phyloP scores from a whole-genome alignment of 352 stramenopile species.

The Pythium diclinum region DNA sequence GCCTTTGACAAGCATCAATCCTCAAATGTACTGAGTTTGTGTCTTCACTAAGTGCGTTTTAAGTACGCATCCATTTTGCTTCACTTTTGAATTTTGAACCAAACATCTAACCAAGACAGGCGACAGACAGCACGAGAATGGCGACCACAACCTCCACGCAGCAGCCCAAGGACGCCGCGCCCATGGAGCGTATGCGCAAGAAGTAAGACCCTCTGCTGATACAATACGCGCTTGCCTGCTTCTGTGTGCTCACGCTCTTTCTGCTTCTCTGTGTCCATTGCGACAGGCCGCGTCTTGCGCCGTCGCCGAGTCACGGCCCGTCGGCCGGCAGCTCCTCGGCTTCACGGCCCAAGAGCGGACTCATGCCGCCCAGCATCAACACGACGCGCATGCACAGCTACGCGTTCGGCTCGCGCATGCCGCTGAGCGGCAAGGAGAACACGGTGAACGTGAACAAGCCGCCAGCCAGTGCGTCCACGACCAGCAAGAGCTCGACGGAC shows the following conservation, averaged over 20 bases:
- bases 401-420: slow-evolving; percentile 23
- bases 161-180: slow-evolving; percentile 2
- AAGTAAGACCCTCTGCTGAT: slow-evolving; percentile 7
- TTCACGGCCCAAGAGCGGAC: slow-evolving; percentile 18
- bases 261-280: not conserved
- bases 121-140: slow-evolving; percentile 5
- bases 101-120: not conserved
- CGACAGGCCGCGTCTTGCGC: slow-evolving; percentile 18
- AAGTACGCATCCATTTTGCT: slow-evolving; percentile 10
- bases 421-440: slow-evolving; percentile 24
- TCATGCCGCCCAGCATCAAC: slow-evolving; percentile 15
- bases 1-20: slow-evolving; percentile 53
- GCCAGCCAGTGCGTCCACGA: not conserved
- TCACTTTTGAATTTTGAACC: slow-evolving; percentile 27
- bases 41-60: slow-evolving; percentile 11
- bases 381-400: slow-evolving; percentile 15
- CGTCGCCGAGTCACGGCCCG: slow-evolving; percentile 3
- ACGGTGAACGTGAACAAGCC: slow-evolving; percentile 2
- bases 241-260: not conserved
- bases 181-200: slow-evolving; percentile 21
- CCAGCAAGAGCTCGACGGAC: slow-evolving; percentile 2
- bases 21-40: slow-evolving; percentile 32
- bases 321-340: not conserved
- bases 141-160: not conserved
- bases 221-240: not conserved